Percentiles rank a stretch among this genome's conserved stretches.
Conservation (phyloP, 495 filamentous ascomycete genomes). For the Collariella sp. region DNA sequence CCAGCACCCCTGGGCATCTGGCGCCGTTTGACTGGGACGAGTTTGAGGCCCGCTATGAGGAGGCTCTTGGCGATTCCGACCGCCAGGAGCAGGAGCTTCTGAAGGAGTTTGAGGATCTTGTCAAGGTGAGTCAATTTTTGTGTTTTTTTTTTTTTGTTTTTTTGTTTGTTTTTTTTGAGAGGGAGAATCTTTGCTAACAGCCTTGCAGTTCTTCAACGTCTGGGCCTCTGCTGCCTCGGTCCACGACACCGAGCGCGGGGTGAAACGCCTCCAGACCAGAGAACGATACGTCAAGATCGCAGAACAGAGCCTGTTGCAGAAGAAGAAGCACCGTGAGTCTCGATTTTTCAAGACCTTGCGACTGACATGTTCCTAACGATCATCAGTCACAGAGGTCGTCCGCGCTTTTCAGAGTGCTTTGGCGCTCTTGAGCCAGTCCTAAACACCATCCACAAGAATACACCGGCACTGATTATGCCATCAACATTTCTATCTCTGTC, state of each 20-base stretch:
- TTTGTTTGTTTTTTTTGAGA: too few relatives aligned
- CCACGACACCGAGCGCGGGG: constrained; percentile 62
- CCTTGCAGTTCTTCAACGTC: constrained; percentile 52
- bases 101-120: constrained; percentile 52
- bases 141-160: too few relatives aligned
- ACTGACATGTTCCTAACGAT: constrained; percentile 9
- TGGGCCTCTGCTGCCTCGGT: constrained; percentile 58
- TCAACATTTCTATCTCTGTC: not conserved
- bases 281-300: constrained; percentile 62
- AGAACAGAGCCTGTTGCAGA: constrained; percentile 58
- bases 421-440: constrained; percentile 48
- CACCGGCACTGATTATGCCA: not conserved
- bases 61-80: constrained; percentile 51
- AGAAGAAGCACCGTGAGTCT: constrained; percentile 63
- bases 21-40: constrained; percentile 57
- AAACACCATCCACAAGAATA: constrained; percentile 3
- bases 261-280: constrained; percentile 70
- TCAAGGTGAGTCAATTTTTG: constrained; percentile 42
- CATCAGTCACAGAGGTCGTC: constrained; percentile 62
- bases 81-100: constrained; percentile 52
- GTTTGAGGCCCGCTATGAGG: constrained; percentile 53
- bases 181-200: not conserved
- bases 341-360: not conserved
- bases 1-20: constrained; percentile 39
- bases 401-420: constrained; percentile 73